Percentiles rank a stretch among this genome's conserved stretches.
Evolutionary conservation across 768 basidiomycete genomes (phyloP).

Genomic region (Hygrophoropsis aurantiaca): DNA sequence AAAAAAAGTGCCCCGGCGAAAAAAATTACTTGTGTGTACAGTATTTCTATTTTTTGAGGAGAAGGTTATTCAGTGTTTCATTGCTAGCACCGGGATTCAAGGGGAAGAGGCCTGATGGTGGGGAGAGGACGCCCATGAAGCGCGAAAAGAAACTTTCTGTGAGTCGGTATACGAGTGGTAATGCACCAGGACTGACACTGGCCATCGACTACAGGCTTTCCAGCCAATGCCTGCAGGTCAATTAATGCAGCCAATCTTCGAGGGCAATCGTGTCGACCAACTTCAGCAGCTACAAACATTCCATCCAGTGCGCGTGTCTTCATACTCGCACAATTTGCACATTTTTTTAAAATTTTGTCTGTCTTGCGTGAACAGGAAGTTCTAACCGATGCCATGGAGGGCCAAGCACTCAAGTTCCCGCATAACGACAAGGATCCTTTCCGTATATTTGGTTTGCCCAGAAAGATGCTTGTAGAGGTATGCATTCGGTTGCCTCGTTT

Average conservation of each 20-base stretch:
- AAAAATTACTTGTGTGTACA: too few relatives aligned
- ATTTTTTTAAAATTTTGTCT: conserved; percentile 4
- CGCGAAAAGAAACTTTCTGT: too few relatives aligned
- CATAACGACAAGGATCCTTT: conserved; percentile 48
- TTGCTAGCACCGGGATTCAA: too few relatives aligned
- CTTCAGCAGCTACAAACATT: conserved; percentile 41
- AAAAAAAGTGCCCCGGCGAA: too few relatives aligned
- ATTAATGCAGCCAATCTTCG: conserved; percentile 42
- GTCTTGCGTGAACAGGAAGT: conserved; percentile 26
- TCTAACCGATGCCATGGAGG: conserved; percentile 36
- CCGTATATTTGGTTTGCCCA: conserved; percentile 72
- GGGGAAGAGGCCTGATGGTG: too few relatives aligned
- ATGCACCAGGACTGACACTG: too few relatives aligned
- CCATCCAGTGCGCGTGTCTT: conserved; percentile 40
- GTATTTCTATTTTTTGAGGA: too few relatives aligned
- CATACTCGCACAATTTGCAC: neutral
- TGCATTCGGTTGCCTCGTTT: conserved; percentile 22
- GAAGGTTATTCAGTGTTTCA: too few relatives aligned
- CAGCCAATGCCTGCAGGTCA: conserved; percentile 37
- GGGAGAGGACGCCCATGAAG: too few relatives aligned
- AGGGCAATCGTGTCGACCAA: conserved; percentile 32
- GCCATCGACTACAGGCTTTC: conserved; percentile 36
- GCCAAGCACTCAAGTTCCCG: conserved; percentile 46
- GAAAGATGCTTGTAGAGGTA: conserved; percentile 70
- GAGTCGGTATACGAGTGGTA: too few relatives aligned